phyloP scores from a whole-genome alignment of 108 stramenopile species.

The Aurantiochytrium sp. region DNA sequence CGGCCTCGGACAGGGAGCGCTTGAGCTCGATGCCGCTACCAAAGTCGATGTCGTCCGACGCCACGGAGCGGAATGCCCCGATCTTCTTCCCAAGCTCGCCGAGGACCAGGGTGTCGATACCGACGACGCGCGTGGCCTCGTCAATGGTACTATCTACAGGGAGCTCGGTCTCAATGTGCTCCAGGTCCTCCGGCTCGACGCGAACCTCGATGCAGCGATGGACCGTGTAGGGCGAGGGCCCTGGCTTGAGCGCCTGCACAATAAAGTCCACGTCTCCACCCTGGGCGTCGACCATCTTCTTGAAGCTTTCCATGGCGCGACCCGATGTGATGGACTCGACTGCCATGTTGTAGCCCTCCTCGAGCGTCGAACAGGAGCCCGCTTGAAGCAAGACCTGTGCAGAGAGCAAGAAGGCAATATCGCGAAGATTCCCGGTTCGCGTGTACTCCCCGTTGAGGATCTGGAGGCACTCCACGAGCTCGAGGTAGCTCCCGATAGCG shows the following conservation, averaged over 20 bases:
- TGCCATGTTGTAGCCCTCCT: slow-evolving; percentile 12
- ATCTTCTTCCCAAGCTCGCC: neutral
- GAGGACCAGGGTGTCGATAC: neutral
- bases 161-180: neutral
- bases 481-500: slow-evolving; percentile 25
- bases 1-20: neutral
- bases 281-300: neutral
- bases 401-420: neutral
- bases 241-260: neutral
- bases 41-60: neutral
- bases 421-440: neutral
- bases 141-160: neutral
- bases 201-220: neutral
- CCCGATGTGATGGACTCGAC: neutral
- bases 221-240: neutral
- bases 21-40: neutral
- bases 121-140: neutral
- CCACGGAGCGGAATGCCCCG: neutral
- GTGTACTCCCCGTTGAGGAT: neutral
- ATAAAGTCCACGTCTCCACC: neutral
- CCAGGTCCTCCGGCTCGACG: neutral
- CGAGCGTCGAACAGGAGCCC: neutral
- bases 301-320: neutral
- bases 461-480: neutral
- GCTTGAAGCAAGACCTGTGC: neutral